Evolutionary conservation across 768 basidiomycete genomes (phyloP), one percentile per base, ranked within the genome.

Genomic region (Mycena pura): DNA sequence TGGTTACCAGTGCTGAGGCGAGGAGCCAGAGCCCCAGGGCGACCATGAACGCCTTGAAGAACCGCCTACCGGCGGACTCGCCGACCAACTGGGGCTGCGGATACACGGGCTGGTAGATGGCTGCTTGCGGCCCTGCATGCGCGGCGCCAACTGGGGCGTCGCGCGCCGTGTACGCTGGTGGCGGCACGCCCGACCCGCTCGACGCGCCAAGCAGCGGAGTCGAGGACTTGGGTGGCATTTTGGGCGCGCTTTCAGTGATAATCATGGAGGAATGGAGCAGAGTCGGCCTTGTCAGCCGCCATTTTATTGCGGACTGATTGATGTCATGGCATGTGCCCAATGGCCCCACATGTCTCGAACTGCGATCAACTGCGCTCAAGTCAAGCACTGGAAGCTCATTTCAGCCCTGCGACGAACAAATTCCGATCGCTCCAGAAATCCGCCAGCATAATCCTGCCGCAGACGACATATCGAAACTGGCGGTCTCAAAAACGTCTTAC

Each of bases 21-120:
- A 62, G 40, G n/a, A 66, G 13, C 64, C 64, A 66, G 5, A 66
- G 39, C 15, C 64, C 64, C 19, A 62, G n/a, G 11, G 60, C 64
- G n/a, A 62, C 41, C 2, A 66, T 17, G 11, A 62, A 59, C 7
- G 60, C 57, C 17, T 44, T 40, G 31, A 19, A 46, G 57, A 66
- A 66, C 14, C 64, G 56, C 24, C 21, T 21, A 17, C 38, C 52
- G n/a, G 64, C 64, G n/a, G 60, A 32, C 41, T 58, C 15, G 19
- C 47, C 49, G 11, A 31, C 44, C 10, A 11, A n/a, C 36, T 43
- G 51, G 13, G 11, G 55, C 21, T 44, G 50, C 6, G 38, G 13
- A 21, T 58, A 41, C 13, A 19, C 28, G 14, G 59, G 60, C 41
- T 66, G 60, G 38, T 65, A 55, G 17, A 25, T 40, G n/a, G n/a